A percentile compares a stretch with the other conserved stretches of the same genome.
phyloP scores from a whole-genome alignment of 805 yeast genomes.

The Cyberlindnera subsufficiens region DNA sequence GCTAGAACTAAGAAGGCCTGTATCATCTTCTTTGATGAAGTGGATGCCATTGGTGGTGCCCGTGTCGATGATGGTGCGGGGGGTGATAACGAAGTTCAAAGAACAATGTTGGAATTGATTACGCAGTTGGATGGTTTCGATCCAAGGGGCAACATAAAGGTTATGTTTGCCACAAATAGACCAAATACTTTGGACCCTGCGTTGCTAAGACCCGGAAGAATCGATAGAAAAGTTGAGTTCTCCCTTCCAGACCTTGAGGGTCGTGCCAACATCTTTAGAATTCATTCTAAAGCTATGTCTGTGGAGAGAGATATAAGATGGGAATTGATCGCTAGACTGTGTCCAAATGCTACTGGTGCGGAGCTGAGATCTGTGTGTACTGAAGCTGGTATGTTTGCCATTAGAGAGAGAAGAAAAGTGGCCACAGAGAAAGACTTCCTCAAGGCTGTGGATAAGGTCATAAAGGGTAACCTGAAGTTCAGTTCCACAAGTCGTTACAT shows the following conservation, averaged over 20 bases:
- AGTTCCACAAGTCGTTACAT: constrained; percentile 95
- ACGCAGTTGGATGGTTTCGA: constrained; percentile 98
- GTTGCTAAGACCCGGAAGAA: constrained; percentile 94
- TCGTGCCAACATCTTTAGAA: constrained; percentile 94
- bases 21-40: constrained; percentile 95
- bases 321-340: constrained; percentile 95
- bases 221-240: constrained; percentile 97
- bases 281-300: constrained; percentile 96
- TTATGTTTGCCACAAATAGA: constrained; percentile 98
- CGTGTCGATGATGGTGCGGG: constrained; percentile 99
- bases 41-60: constrained; percentile 99
- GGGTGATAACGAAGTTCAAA: constrained; percentile 97
- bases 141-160: constrained; percentile 97
- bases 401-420: constrained; percentile 95
- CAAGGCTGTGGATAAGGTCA: constrained; percentile 97
- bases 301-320: constrained; percentile 96
- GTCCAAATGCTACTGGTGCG: constrained; percentile 99
- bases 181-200: constrained; percentile 99
- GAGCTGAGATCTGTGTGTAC: constrained; percentile 98
- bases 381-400: constrained; percentile 99
- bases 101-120: constrained; percentile 97
- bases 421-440: constrained; percentile 97
- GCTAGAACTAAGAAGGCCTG: constrained; percentile 98
- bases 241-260: constrained; percentile 96
- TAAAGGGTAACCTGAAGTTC: constrained; percentile 97